Evolutionary conservation across 2,329 filamentous ascomycete genomes (phyloP).

Genomic region (Rhynchosporium graminicola): DNA sequence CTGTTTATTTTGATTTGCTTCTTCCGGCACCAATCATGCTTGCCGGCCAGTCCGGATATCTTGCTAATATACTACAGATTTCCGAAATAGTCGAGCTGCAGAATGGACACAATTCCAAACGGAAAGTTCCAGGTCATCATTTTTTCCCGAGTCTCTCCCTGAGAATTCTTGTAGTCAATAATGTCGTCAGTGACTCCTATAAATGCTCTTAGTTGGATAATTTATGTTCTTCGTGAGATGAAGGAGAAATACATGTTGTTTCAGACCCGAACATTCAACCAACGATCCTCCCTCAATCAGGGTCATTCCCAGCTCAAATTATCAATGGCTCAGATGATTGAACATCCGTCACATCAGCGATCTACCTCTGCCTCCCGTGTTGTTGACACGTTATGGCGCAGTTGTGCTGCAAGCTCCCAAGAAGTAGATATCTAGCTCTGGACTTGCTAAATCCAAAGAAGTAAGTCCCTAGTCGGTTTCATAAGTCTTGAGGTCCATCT

Average conservation of each 20-base stretch:
- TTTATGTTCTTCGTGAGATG: not conserved
- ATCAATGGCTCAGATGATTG: not conserved
- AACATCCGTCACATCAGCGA: not conserved
- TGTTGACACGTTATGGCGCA: not conserved
- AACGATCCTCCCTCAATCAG: not conserved
- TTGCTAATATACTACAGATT: not conserved
- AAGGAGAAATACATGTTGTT: not conserved
- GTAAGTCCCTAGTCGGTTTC: not conserved
- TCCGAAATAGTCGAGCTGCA: conserved; percentile 3
- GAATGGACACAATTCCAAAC: not conserved
- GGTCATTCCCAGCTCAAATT: not conserved
- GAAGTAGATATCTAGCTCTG: not conserved
- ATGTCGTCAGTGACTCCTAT: not conserved
- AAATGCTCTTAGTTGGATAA: not conserved
- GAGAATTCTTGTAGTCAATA: too few species aligned
- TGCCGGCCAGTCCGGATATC: not conserved
- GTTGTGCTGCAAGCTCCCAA: not conserved
- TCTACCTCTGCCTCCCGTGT: not conserved
- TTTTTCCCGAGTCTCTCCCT: not conserved
- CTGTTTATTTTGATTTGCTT: conserved; percentile 4
- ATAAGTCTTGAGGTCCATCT: not conserved
- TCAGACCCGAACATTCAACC: not conserved
- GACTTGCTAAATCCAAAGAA: not conserved
- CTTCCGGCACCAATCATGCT: not conserved
- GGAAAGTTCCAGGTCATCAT: conserved; percentile 5